Evolutionary conservation across 2,329 filamentous ascomycete species (phyloP), one percentile per base, ranked within the genome.

Genomic region (Neurospora sp.): DNA sequence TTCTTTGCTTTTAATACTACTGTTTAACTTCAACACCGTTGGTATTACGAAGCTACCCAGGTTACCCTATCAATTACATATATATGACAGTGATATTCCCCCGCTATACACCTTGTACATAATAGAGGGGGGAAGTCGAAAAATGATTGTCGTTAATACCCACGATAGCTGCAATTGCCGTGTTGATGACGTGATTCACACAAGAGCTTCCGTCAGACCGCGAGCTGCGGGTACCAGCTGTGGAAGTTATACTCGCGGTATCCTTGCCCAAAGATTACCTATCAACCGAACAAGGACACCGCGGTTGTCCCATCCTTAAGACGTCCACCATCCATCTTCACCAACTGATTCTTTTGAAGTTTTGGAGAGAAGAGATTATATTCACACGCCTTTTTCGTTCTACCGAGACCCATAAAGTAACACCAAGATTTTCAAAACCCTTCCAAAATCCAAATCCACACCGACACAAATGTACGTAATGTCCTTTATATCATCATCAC

Each of bases 61-160:
- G n/a, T n/a, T n/a, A n/a, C n/a, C n/a, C n/a, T n/a, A n/a, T n/a
- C n/a, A n/a, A 46, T 36, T 17, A 28, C 19, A 52, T 52, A 10
- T n/a, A 43, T 66, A 37, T 46, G 40, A 6, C 33, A 33, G 33
- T 33, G 65, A 65, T 39, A 39, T 71, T 71, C 70, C 69, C 69
- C 72, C 66, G 33, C 28, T 67, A 70, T 70, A 71, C 70, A 70
- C 67, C 6, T n/a, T 67, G 28, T 68, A 68, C 67, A 52, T 41
- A 43, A 68, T 39, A 66, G 52, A 62, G 12, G 28, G 15, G 10
- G 52, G 23, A 62, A n/a, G 52, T 62, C 2, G 28, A 17, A 62
- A 19, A 57, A 57, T 57, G 46, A 33, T 57, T 15, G 19, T 57
- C 4, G 6, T 28, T 4, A 4, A 28, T 15, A 4, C 6, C 0